Conservation (phyloP, 2,329 filamentous ascomycete genomes). For the Penicillium fuscoglaucum region DNA sequence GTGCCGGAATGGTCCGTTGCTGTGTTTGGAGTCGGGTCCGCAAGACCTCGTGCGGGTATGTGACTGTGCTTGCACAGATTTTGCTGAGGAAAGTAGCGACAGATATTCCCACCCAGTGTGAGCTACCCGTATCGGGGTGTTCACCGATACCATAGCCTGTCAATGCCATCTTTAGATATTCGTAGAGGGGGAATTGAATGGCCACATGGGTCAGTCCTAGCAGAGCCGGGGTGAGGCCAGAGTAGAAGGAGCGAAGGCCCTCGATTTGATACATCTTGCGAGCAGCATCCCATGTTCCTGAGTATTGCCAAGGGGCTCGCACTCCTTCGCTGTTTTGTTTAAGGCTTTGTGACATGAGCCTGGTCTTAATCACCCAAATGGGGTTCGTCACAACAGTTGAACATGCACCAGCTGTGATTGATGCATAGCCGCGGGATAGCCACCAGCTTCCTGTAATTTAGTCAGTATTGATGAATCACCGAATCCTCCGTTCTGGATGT, state of each 20-base stretch:
- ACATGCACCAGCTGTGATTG: conserved; percentile 84
- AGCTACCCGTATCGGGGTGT: conserved; percentile 59
- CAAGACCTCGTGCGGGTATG: conserved; percentile 96
- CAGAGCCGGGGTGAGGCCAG: conserved; percentile 86
- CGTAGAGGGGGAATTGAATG: conserved; percentile 95
- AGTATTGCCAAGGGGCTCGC: conserved; percentile 76
- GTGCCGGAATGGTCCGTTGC: conserved; percentile 60
- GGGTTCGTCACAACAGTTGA: conserved; percentile 95
- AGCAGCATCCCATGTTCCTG: conserved; percentile 83
- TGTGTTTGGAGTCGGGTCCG: conserved; percentile 93
- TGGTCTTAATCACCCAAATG: conserved; percentile 99
- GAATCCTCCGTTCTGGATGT: not conserved
- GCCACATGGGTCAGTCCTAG: conserved; percentile 92
- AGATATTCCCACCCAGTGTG: conserved; percentile 80
- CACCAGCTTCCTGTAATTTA: conserved; percentile 66
- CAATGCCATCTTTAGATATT: conserved; percentile 86
- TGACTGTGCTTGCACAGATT: conserved; percentile 88
- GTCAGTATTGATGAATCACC: conserved; percentile 7
- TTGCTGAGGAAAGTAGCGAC: conserved; percentile 91
- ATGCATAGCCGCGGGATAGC: conserved; percentile 82
- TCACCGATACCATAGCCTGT: conserved; percentile 87
- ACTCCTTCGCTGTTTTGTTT: conserved; percentile 54
- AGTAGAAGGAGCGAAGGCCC: conserved; percentile 89
- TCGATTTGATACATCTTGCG: conserved; percentile 94
- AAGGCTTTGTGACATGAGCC: conserved; percentile 87